Conservation (phyloP, 176 grass and related monocot genomes). For the Eleusine coracana region DNA sequence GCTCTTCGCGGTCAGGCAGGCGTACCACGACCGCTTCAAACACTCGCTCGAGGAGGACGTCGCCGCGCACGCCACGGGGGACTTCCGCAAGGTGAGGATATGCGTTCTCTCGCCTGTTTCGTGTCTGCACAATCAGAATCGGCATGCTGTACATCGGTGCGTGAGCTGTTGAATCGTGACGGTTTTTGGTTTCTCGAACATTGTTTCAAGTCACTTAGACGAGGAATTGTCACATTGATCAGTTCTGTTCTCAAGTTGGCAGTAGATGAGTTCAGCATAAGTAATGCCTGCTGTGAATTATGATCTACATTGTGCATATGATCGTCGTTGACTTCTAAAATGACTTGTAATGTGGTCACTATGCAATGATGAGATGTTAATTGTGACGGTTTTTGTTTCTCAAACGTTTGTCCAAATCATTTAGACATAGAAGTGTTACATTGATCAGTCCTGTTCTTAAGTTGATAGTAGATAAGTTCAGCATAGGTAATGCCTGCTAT, state of each 20-base stretch:
- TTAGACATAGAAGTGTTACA: not conserved
- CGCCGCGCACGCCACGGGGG: conserved; percentile 64
- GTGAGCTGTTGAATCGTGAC: not conserved
- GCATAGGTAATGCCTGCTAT: not conserved
- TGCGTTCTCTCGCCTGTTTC: not conserved
- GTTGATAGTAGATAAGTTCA: not conserved
- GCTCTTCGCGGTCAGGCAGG: conserved; percentile 64
- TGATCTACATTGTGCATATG: not conserved
- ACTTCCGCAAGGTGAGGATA: conserved; percentile 78
- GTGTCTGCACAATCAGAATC: not conserved
- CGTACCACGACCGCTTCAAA: conserved; percentile 83
- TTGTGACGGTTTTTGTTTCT: not conserved
- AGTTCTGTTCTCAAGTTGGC: not conserved
- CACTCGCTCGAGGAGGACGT: conserved; percentile 94
- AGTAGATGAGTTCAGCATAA: not conserved
- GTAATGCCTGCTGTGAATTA: not conserved
- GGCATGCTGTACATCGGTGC: not conserved
- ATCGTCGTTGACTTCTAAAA: not conserved
- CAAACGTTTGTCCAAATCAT: not conserved
- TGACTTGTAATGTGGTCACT: not conserved
- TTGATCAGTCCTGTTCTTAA: not conserved
- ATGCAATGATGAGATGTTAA: not conserved
- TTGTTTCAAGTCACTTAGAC: not conserved
- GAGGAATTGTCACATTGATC: not conserved
- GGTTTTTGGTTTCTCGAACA: not conserved